Conservation (phyloP, 2,329 filamentous ascomycete genomes). For the Didymella arachidicola region DNA sequence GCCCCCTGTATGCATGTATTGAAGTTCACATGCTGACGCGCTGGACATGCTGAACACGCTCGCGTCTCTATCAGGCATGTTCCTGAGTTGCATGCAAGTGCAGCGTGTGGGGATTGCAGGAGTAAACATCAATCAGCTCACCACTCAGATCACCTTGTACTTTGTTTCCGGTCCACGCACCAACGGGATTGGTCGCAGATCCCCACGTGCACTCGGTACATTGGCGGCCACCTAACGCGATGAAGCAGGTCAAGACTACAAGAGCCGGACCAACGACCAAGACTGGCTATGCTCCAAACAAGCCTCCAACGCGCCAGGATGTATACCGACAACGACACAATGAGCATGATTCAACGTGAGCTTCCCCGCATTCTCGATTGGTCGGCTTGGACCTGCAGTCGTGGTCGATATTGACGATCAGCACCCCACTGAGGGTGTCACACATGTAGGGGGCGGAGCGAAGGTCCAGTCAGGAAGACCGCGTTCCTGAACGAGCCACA, state of each 20-base stretch:
- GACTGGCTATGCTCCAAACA: slow-evolving; percentile 20
- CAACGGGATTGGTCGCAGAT: slow-evolving; percentile 9
- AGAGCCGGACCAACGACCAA: slow-evolving; percentile 21
- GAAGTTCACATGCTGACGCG: background rate
- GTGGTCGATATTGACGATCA: slow-evolving; percentile 12
- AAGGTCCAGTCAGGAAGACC: slow-evolving; percentile 11
- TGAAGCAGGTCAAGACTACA: slow-evolving; percentile 33
- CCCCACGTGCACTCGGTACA: slow-evolving; percentile 20
- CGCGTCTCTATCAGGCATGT: slow-evolving; percentile 3
- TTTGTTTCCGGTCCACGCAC: slow-evolving; percentile 4
- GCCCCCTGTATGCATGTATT: slow-evolving; percentile 3
- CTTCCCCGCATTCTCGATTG: slow-evolving; percentile 20
- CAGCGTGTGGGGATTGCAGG: background rate
- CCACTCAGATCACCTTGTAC: background rate
- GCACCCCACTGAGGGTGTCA: slow-evolving; percentile 5
- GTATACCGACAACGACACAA: slow-evolving; percentile 10
- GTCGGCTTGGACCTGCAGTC: background rate
- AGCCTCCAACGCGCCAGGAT: slow-evolving; percentile 24
- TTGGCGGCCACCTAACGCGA: slow-evolving; percentile 27
- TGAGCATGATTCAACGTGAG: slow-evolving; percentile 19
- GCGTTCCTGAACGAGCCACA: slow-evolving; percentile 16
- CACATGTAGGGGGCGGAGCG: slow-evolving; percentile 7
- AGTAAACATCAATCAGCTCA: background rate
- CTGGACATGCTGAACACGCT: background rate
- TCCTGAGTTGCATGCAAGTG: background rate